Evolutionary conservation across 257 asterid species (phyloP).

Genomic region (Solanum gandarillasii): DNA sequence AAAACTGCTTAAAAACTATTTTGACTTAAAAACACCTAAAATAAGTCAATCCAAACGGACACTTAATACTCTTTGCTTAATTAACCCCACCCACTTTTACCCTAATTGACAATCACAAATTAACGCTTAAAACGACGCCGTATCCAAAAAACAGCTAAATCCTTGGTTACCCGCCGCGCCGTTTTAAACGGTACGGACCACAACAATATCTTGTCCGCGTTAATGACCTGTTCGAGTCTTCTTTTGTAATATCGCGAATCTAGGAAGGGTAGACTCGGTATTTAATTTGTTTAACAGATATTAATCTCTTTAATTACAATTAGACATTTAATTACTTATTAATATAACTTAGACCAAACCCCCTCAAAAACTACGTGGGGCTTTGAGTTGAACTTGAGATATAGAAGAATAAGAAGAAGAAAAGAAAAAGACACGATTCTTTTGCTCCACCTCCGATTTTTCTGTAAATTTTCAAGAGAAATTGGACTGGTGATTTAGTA

Average conservation of each 20-base stretch:
- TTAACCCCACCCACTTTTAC: not conserved
- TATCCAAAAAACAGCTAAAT: not conserved
- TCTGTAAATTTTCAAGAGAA: slow-evolving; percentile 9
- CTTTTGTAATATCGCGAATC: slow-evolving; percentile 13
- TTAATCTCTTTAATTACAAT: not conserved
- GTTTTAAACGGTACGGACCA: slow-evolving; percentile 20
- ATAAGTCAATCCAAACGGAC: no score
- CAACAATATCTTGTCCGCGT: slow-evolving; percentile 18
- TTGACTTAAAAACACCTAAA: no score
- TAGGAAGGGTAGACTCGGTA: slow-evolving; percentile 35
- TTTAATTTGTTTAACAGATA: slow-evolving; percentile 11
- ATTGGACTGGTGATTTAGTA: slow-evolving; percentile 11
- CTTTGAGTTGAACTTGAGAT: not conserved
- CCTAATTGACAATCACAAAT: not conserved
- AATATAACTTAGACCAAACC: slow-evolving; percentile 42
- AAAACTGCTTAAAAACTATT: no score
- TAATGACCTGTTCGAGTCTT: slow-evolving; percentile 5
- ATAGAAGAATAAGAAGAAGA: not conserved
- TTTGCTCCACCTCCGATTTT: slow-evolving; percentile 11
- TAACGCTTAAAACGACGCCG: not conserved
- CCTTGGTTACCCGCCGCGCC: slow-evolving; percentile 6
- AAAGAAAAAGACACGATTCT: slow-evolving; percentile 9
- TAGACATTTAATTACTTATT: not conserved
- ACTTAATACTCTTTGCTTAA: not conserved
- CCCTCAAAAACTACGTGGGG: slow-evolving; percentile 47